Evolutionary conservation across 345 rosid species (phyloP).

Genomic region (Gossypium australe): DNA sequence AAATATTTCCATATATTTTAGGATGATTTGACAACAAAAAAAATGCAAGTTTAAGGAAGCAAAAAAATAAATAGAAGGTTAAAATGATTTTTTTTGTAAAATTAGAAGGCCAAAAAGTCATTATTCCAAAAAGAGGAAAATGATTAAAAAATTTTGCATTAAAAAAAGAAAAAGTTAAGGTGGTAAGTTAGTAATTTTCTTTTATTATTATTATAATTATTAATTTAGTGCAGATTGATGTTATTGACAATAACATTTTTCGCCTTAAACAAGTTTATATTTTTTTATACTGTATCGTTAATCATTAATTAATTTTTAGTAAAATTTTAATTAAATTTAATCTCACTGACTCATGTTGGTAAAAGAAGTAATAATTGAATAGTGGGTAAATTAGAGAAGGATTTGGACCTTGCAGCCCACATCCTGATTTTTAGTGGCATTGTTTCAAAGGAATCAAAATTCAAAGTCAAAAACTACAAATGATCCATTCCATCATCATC

Average conservation of each 20-base stretch:
- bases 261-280: no score
- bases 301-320: background rate
- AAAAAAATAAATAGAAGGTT: no score
- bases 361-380: background rate
- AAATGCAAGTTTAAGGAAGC: fast-evolving
- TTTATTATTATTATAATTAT: no score
- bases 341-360: no score
- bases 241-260: no score
- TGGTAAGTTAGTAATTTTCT: background rate
- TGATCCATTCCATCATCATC: background rate
- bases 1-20: no score
- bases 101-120: no score
- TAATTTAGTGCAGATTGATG: no score
- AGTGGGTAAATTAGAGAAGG: background rate
- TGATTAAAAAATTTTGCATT: background rate
- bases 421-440: background rate
- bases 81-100: no score
- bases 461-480: background rate
- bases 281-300: no score
- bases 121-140: background rate
- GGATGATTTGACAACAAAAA: no score
- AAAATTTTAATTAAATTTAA: background rate
- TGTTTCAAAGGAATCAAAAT: background rate
- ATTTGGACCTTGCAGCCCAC: background rate
- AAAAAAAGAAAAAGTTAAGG: background rate